These are phyloP conservation scores for Neopestalotiopsis sp. DNA, from an alignment of 2,329 filamentous ascomycete species.

Conservation along the genomic window DNA sequence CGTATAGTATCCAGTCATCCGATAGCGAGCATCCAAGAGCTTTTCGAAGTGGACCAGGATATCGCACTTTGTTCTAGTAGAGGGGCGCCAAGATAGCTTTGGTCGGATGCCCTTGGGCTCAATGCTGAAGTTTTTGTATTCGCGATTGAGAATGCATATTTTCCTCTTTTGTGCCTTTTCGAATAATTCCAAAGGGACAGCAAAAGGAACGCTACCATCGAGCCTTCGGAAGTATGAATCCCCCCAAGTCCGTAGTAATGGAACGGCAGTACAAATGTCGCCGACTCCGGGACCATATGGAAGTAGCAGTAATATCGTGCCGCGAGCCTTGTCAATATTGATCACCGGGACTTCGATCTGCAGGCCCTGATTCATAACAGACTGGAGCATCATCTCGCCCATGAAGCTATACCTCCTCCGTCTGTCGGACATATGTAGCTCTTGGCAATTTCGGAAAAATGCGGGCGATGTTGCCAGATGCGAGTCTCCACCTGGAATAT, in stretches of 20 bases:
- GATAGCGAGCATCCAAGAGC: not conserved
- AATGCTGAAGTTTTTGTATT: not conserved
- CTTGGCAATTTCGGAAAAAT: not conserved
- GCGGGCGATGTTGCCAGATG: not conserved
- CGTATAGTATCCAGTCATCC: not conserved
- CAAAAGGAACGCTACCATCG: not conserved
- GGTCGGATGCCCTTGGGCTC: not conserved
- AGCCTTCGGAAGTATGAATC: not conserved
- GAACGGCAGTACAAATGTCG: not conserved
- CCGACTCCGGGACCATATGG: not conserved
- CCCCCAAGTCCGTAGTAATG: not conserved
- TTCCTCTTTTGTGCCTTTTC: not conserved
- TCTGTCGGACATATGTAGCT: not conserved
- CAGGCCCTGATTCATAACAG: not conserved
- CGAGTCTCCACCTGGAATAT: not conserved
- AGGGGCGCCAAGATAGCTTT: no score
- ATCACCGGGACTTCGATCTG: not conserved
- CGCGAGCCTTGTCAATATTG: not conserved
- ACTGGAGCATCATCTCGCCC: not conserved
- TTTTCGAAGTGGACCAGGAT: not conserved
- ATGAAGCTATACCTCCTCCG: no score
- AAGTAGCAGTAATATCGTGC: not conserved
- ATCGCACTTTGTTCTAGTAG: not conserved
- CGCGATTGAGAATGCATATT: not conserved
- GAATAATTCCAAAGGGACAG: not conserved